Evolutionary conservation across 768 basidiomycete genomes (phyloP).

Genomic region (Boletus vinaceobasis): DNA sequence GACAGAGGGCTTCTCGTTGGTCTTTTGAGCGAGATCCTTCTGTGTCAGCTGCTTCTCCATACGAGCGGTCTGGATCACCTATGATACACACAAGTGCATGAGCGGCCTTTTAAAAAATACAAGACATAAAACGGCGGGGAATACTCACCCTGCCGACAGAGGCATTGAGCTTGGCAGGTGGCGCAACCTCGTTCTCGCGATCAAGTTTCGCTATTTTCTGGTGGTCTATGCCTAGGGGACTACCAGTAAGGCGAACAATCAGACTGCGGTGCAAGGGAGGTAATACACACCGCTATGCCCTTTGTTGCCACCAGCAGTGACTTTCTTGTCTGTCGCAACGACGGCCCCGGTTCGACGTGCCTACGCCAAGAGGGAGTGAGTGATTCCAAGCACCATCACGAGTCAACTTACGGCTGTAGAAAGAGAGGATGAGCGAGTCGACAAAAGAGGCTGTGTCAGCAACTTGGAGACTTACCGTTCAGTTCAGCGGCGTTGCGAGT

Average conservation of each 20-base stretch:
- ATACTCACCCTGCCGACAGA: conserved; percentile 66
- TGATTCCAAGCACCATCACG: background rate
- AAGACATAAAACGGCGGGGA: background rate
- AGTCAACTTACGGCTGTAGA: conserved; percentile 50
- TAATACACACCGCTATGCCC: conserved; percentile 58
- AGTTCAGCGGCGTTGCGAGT: conserved; percentile 58
- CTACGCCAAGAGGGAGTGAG: conserved; percentile 34
- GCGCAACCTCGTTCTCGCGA: conserved; percentile 92
- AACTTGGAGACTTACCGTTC: conserved; percentile 40
- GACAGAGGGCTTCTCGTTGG: conserved; percentile 89
- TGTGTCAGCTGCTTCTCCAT: conserved; percentile 78
- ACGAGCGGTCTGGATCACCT: conserved; percentile 83
- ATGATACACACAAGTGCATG: conserved; percentile 9
- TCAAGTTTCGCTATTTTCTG: conserved; percentile 92
- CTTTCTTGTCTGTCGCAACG: conserved; percentile 81
- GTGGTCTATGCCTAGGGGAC: conserved; percentile 75
- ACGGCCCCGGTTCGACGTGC: conserved; percentile 75
- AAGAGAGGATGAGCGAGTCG: conserved; percentile 13
- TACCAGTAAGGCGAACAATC: background rate
- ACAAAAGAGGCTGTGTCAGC: background rate
- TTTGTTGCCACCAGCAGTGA: conserved; percentile 68
- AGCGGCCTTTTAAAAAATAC: background rate
- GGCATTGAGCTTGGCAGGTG: conserved; percentile 74
- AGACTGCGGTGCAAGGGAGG: background rate
- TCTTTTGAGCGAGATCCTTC: conserved; percentile 88